A percentile compares a stretch with the other conserved stretches of the same genome.
Conservation (phyloP, 306 rosid species). For the Glycine latifolia region DNA sequence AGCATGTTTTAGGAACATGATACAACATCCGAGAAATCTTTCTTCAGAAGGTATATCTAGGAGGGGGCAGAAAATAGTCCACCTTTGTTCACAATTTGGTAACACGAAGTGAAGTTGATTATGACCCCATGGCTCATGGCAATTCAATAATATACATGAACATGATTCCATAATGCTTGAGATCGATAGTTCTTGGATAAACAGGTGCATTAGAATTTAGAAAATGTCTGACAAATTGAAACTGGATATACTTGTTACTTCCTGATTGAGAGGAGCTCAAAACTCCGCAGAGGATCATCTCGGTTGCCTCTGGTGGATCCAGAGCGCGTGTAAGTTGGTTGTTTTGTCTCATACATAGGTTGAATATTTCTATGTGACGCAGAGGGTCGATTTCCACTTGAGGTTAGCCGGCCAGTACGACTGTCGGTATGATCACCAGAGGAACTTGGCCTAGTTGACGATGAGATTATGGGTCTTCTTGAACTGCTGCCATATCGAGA, state of each 20-base stretch:
- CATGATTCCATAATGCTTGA: slow-evolving; percentile 47
- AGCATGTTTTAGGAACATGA: slow-evolving; percentile 51
- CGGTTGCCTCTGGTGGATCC: slow-evolving; percentile 67
- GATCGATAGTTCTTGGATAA: slow-evolving; percentile 43
- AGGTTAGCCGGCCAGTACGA: slow-evolving; percentile 69
- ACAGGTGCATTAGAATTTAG: slow-evolving; percentile 35
- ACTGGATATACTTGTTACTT: slow-evolving; percentile 56
- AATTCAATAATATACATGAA: slow-evolving; percentile 55
- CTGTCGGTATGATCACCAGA: slow-evolving; percentile 77
- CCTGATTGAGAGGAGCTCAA: slow-evolving; percentile 93
- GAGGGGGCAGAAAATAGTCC: slow-evolving; percentile 40
- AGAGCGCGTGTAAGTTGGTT: slow-evolving; percentile 59
- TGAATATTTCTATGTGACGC: slow-evolving; percentile 59
- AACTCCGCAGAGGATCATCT: slow-evolving; percentile 91
- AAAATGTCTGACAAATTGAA: slow-evolving; percentile 34
- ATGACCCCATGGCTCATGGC: slow-evolving; percentile 43
- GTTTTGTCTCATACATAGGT: slow-evolving; percentile 63
- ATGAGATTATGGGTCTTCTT: slow-evolving; percentile 70
- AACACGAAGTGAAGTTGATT: slow-evolving; percentile 35
- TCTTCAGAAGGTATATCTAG: slow-evolving; percentile 3
- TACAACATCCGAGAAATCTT: slow-evolving; percentile 53
- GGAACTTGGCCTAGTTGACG: slow-evolving; percentile 74
- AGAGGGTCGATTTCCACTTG: slow-evolving; percentile 70
- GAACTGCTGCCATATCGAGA: slow-evolving; percentile 91
- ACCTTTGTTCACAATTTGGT: not conserved